Evolutionary conservation across 352 stramenopile genomes (phyloP).

Genomic region (Peronospora farinosa): DNA sequence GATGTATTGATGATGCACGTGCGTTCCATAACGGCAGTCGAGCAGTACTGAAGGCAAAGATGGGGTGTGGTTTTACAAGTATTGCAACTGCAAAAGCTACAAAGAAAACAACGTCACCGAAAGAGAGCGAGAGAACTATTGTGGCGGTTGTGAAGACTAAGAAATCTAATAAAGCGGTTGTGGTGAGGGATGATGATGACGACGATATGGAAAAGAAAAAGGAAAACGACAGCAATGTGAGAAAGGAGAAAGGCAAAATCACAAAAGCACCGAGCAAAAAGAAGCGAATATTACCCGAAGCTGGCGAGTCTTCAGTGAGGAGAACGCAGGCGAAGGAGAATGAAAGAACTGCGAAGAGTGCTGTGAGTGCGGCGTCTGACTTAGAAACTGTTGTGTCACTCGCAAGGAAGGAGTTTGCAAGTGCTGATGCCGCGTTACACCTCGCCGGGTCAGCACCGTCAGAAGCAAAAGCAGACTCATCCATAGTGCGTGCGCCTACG

Average conservation of each 20-base stretch:
- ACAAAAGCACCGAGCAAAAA: conserved; percentile 20
- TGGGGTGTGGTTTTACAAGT: conserved; percentile 30
- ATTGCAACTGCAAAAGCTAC: conserved; percentile 23
- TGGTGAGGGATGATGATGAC: conserved; percentile 26
- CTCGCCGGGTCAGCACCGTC: neutral
- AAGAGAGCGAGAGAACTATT: conserved; percentile 17
- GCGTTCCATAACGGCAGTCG: conserved; percentile 63
- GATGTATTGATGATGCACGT: conserved; percentile 70
- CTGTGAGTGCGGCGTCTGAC: neutral
- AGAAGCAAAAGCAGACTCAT: conserved; percentile 2
- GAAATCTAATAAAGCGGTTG: conserved; percentile 29
- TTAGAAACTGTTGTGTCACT: neutral
- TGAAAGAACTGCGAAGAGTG: neutral
- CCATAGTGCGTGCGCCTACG: neutral
- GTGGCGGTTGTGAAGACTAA: conserved; percentile 23
- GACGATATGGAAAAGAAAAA: conserved; percentile 34
- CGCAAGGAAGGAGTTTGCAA: conserved; percentile 1
- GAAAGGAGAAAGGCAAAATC: conserved; percentile 7
- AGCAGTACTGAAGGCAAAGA: conserved; percentile 42
- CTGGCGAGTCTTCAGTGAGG: conserved; percentile 18
- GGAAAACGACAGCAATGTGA: conserved; percentile 5
- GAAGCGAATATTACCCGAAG: conserved; percentile 42
- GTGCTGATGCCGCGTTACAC: neutral
- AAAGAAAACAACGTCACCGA: conserved; percentile 22
- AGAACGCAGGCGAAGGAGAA: conserved; percentile 15